These are phyloP conservation scores for Holtermannia corniformis DNA, from an alignment of 768 basidiomycete genomes.

Conservation along the genomic window DNA sequence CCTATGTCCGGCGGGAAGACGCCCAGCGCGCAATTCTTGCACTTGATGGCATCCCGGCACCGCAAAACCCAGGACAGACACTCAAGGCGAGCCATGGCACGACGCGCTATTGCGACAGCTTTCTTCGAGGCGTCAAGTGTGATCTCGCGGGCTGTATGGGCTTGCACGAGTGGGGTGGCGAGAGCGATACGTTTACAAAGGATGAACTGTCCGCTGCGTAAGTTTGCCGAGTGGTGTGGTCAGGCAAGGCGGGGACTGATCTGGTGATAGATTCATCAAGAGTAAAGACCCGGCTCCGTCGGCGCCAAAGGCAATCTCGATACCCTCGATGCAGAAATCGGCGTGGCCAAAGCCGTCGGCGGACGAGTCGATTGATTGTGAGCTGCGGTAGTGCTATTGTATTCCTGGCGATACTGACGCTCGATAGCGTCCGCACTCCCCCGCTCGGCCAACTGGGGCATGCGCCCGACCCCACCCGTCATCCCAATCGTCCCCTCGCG, in stretches of 20 bases:
- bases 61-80: constrained; percentile 76
- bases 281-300: neutral
- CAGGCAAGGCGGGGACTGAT: constrained; percentile 1
- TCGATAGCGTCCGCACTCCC: constrained; percentile 21
- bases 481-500: neutral
- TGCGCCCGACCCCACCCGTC: neutral
- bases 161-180: constrained; percentile 96
- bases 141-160: constrained; percentile 75
- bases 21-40: constrained; percentile 85
- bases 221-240: constrained; percentile 25
- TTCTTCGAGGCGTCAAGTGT: constrained; percentile 75
- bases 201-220: constrained; percentile 90
- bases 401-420: constrained; percentile 9
- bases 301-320: neutral
- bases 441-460: constrained; percentile 26
- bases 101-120: constrained; percentile 94
- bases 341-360: constrained; percentile 32
- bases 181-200: constrained; percentile 94
- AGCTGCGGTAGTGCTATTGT: too few relatives aligned
- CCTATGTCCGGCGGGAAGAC: constrained; percentile 87
- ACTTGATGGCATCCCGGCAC: constrained; percentile 82
- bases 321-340: constrained; percentile 11
- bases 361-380: constrained; percentile 25
- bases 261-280: too few relatives aligned
- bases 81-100: constrained; percentile 94